Evolutionary conservation across 2,329 filamentous ascomycete species (phyloP), one percentile per base, ranked within the genome.

Genomic region (Nannizzia gypsea): DNA sequence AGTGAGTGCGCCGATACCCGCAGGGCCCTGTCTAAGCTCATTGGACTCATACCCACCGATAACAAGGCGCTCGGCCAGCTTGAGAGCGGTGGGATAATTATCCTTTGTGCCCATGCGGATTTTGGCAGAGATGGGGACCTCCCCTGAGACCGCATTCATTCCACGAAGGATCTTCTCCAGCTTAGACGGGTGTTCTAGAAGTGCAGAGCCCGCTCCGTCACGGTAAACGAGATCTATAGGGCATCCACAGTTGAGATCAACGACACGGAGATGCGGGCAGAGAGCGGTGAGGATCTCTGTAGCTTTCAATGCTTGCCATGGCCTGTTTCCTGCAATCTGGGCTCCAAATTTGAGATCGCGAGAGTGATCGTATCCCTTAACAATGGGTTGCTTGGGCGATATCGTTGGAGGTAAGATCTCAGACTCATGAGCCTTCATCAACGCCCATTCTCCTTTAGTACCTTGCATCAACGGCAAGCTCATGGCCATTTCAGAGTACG

Each of bases 401-500:
- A 89, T 85, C 38, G 80, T 82, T 17, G 92, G 92, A 24, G 90
- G 83, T 22, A 77, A 73, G 17, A 87, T 78, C 73, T 99, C 93
- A 5, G 86, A 88, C 70, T 90, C 85, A 70, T 99, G 93, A 2
- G 89, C 89, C 73, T 93, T 95, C 80, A 97, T 83, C 59, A 99
- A 78, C 20, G 93, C 90, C 93, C 93, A 99, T 76, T 99, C 93
- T 1, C 86, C 81, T 74, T 92, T 95, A 64, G 88, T 83, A 38
- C 93, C 93, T 72, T 96, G 90, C 4, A 99, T 81, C 46, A 99
- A 76, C 8, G 92, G 91, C 73, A 95, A 77, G 28, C 89, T 86
- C 82, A 99, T 88, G 3, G 92, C 93, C 93, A 99, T 99, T 74
- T 99, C 93, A 0, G 92, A 97, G 77, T 96, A 99, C 0, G 93